These are phyloP conservation scores for Cyclaneusma minus DNA, from an alignment of 2,329 filamentous ascomycete genomes.

Conservation along the genomic window DNA sequence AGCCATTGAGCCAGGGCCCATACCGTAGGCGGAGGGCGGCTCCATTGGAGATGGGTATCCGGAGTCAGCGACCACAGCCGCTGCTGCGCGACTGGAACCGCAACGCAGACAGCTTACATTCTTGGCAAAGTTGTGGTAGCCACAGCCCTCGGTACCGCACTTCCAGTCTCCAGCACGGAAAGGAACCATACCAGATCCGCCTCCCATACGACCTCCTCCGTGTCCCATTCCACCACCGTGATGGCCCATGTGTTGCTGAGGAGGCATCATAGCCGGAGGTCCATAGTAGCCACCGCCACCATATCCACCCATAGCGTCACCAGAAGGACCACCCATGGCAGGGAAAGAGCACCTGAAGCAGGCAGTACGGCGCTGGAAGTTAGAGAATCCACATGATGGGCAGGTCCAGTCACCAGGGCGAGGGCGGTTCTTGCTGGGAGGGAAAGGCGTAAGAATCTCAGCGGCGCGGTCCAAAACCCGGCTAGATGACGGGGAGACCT, in stretches of 20 bases:
- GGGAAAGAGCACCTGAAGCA: conserved; percentile 99
- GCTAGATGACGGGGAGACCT: conserved; percentile 95
- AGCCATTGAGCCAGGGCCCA: conserved; percentile 77
- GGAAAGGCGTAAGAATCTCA: conserved; percentile 93
- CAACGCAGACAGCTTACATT: conserved; percentile 96
- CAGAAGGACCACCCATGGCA: conserved; percentile 64
- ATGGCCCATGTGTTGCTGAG: conserved; percentile 57
- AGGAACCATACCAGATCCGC: conserved; percentile 73
- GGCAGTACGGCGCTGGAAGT: conserved; percentile 95
- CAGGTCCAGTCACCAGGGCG: conserved; percentile 98
- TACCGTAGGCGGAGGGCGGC: conserved; percentile 64
- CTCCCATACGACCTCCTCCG: conserved; percentile 57
- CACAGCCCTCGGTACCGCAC: conserved; percentile 91
- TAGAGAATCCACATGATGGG: conserved; percentile 95
- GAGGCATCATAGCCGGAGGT: conserved; percentile 68
- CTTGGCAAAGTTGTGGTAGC: conserved; percentile 99
- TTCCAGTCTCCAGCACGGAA: conserved; percentile 99
- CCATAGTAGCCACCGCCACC: conserved; percentile 46
- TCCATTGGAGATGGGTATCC: conserved; percentile 88
- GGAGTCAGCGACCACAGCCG: conserved; percentile 86
- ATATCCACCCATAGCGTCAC: conserved; percentile 55
- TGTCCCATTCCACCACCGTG: conserved; percentile 38
- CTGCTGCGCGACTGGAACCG: conserved; percentile 83
- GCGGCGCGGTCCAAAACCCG: conserved; percentile 89
- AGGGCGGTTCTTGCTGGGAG: conserved; percentile 94